phyloP scores from a whole-genome alignment of 768 basidiomycete genomes.

The Glaciozyma martinii region DNA sequence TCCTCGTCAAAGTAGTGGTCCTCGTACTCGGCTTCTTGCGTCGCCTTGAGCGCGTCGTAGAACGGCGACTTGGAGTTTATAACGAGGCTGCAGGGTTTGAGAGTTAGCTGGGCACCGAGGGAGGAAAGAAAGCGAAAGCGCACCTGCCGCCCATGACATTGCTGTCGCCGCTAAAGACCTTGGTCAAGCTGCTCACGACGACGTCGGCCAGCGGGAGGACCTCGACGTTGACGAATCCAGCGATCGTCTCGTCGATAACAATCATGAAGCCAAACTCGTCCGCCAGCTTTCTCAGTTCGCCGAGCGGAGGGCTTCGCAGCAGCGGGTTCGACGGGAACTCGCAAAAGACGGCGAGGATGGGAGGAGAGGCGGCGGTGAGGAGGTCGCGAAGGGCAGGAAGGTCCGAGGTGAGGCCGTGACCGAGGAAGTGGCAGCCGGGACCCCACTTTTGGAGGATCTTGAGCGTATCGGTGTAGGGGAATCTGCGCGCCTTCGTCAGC shows the following conservation, averaged over 20 bases:
- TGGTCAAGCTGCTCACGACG: conserved; percentile 81
- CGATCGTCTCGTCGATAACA: conserved; percentile 88
- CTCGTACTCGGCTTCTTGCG: conserved; percentile 57
- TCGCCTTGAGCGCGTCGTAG: conserved; percentile 57
- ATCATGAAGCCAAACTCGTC: conserved; percentile 82
- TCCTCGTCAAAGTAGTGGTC: conserved; percentile 85
- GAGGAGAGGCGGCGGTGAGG: conserved; percentile 49
- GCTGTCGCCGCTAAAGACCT: conserved; percentile 86
- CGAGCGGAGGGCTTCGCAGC: conserved; percentile 70
- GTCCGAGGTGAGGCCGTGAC: conserved; percentile 65
- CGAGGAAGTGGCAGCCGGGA: conserved; percentile 81
- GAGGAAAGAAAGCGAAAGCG: conserved; percentile 23
- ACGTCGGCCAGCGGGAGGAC: conserved; percentile 78
- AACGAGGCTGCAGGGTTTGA: conserved; percentile 57
- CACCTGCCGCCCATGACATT: conserved; percentile 99
- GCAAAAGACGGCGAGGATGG: conserved; percentile 71
- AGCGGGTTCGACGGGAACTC: conserved; percentile 96
- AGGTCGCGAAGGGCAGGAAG: conserved; percentile 61
- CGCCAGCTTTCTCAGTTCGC: conserved; percentile 63
- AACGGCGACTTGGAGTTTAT: conserved; percentile 69
- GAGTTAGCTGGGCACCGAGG: background rate
- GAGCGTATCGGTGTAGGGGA: conserved; percentile 89
- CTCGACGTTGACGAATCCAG: conserved; percentile 88
- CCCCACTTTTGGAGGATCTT: conserved; percentile 95
- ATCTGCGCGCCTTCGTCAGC: conserved; percentile 46